Evolutionary conservation across 164 flowering plant species (phyloP), one percentile per base, ranked within the genome.

Genomic region (Liquidambar formosana): DNA sequence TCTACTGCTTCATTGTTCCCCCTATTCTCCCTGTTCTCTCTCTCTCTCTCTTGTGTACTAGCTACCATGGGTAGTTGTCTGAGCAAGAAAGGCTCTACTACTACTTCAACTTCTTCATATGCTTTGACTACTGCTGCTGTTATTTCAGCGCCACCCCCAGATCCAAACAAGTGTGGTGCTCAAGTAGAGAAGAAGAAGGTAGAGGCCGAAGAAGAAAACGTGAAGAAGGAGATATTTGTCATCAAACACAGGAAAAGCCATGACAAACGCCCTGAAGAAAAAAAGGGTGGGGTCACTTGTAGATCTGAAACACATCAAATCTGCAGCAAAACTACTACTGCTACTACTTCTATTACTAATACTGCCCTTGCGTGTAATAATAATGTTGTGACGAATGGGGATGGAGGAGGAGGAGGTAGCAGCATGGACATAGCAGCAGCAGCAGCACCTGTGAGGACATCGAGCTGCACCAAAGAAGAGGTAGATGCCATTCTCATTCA

Each of bases 391-490:
- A 1, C 25, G 45, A 13, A n/a, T n/a, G n/a, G 16, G 19, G 26
- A 3, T 12, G 58, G 11, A 15, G 6, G 11, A 43, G 13, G 51
- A 41, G 2, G n/a, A 25, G 25, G 21, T 33, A 2, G 25, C 49
- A 1, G 54, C 41, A 1, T 4, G 11, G 70, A 67, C 6, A 52
- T 25, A 10, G 71, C 14, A 10, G 5, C 21, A 44, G 47, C 51
- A 44, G 57, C 70, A 0, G 72, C 79, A 5, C 38, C 76, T 1
- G 84, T 86, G 65, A 85, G 96, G 80, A 86, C 93, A 0, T 92
- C 97, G 3, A 94, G 94, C 80, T 94, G 97, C 77, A 89, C 91
- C 0, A 90, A 90, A 66, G 99, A 92, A 53, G 97, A 94, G 70
- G 86, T 95, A 25, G 99, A 95, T 66, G 93, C 97, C 1, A 95